These are phyloP conservation scores for Grosmannia huntii DNA, from an alignment of 2,329 filamentous ascomycete genomes.

Conservation along the genomic window DNA sequence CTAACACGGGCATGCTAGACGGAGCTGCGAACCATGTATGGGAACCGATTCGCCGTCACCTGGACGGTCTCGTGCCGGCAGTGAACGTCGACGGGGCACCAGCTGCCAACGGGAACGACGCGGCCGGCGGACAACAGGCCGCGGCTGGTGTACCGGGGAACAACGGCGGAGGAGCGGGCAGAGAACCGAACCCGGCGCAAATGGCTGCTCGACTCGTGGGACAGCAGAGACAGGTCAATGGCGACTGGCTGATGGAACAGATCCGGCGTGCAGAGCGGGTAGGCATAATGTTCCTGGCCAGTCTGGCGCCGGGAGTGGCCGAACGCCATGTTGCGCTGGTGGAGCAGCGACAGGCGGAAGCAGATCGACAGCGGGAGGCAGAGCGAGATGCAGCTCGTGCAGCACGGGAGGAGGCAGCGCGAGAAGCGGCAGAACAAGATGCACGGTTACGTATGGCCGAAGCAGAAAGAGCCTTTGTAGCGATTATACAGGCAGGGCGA, in stretches of 20 bases:
- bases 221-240: constrained; percentile 29
- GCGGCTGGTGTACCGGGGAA: neutral
- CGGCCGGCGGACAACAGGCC: neutral
- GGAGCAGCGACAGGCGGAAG: constrained; percentile 23
- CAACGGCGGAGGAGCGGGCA: neutral
- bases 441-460: too few relatives aligned
- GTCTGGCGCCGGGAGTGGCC: constrained; percentile 51
- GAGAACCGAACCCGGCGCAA: constrained; percentile 32
- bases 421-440: constrained; percentile 11
- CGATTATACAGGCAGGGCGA: too few relatives aligned
- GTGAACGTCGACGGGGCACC: constrained; percentile 24
- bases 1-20: constrained; percentile 47
- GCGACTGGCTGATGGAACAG: constrained; percentile 35
- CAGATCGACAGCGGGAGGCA: constrained; percentile 21
- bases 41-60: constrained; percentile 42
- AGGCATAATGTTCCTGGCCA: constrained; percentile 50
- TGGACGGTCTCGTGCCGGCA: constrained; percentile 44
- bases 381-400: constrained; percentile 25
- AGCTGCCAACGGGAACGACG: neutral
- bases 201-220: constrained; percentile 42
- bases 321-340: constrained; percentile 51
- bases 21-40: constrained; percentile 40
- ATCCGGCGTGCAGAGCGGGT: constrained; percentile 45
- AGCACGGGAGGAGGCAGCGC: too few relatives aligned
- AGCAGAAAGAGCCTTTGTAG: too few relatives aligned